Conservation (phyloP, 2,329 filamentous ascomycete species). For the Colletotrichum spinosum region DNA sequence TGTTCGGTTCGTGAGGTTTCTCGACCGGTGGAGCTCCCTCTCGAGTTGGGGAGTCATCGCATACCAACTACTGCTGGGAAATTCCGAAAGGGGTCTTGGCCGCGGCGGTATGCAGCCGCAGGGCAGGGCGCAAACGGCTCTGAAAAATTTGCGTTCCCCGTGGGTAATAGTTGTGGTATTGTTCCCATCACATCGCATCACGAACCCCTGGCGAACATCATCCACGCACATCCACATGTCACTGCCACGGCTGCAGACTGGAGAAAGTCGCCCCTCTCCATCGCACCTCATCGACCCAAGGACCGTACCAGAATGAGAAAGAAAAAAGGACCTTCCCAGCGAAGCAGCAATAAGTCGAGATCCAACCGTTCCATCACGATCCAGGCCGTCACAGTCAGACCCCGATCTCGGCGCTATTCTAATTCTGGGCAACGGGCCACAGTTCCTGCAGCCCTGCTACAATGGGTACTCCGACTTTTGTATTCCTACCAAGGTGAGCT, state of each 20-base stretch:
- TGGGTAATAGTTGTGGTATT: neutral
- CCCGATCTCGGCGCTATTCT: slow-evolving; percentile 23
- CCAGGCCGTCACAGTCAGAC: slow-evolving; percentile 22
- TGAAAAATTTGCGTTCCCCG: slow-evolving; percentile 18
- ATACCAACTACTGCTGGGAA: neutral
- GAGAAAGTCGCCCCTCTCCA: slow-evolving; percentile 4
- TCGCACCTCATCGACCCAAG: neutral
- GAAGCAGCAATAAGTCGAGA: slow-evolving; percentile 2
- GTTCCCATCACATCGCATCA: too few species aligned
- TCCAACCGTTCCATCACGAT: slow-evolving; percentile 31
- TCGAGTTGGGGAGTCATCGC: slow-evolving; percentile 12
- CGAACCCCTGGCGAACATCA: neutral
- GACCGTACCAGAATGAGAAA: neutral
- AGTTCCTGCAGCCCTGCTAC: slow-evolving; percentile 37
- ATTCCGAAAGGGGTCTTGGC: neutral
- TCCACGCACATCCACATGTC: slow-evolving; percentile 30
- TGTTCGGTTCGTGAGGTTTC: neutral
- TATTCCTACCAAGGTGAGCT: neutral
- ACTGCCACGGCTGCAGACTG: slow-evolving; percentile 27
- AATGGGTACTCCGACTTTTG: neutral
- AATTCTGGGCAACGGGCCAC: slow-evolving; percentile 26
- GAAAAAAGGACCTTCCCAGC: neutral
- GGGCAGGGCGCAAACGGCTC: slow-evolving; percentile 1
- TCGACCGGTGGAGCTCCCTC: neutral
- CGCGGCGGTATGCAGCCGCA: too few species aligned